Percentiles rank a stretch among this genome's conserved stretches.
phyloP scores from a whole-genome alignment of 805 yeast species.

The Torulaspora quercuum region DNA sequence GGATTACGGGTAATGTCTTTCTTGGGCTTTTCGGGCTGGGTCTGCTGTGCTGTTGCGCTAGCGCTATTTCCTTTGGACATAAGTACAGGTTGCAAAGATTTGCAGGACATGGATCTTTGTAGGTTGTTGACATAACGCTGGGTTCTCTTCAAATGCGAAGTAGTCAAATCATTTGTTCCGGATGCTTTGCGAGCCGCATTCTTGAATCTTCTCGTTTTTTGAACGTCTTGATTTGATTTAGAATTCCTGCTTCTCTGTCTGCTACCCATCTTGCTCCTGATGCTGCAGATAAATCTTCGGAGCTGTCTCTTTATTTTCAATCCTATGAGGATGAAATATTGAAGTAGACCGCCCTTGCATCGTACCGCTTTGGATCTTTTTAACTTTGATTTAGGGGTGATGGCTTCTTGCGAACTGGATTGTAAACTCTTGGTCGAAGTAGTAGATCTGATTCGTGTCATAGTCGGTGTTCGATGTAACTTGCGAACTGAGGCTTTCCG shows the following conservation, averaged over 20 bases:
- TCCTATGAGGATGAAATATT: slow-evolving; percentile 32
- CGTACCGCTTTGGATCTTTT: slow-evolving; percentile 37
- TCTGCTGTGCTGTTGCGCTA: not conserved
- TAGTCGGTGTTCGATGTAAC: slow-evolving; percentile 17
- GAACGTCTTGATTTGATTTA: too few relatives aligned
- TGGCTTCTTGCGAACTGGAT: slow-evolving; percentile 2
- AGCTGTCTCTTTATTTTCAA: slow-evolving; percentile 25
- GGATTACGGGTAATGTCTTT: slow-evolving; percentile 7
- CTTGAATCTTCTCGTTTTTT: slow-evolving; percentile 1
- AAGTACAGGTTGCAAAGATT: slow-evolving; percentile 22
- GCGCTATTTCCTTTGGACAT: slow-evolving; percentile 6
- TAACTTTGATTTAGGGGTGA: slow-evolving; percentile 6
- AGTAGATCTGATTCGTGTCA: slow-evolving; percentile 16
- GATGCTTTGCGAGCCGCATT: slow-evolving; percentile 10
- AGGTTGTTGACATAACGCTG: slow-evolving; percentile 33
- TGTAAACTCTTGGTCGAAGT: slow-evolving; percentile 8
- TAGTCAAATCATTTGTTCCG: slow-evolving; percentile 20
- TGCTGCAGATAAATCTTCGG: slow-evolving; percentile 29
- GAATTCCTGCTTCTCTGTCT: not conserved
- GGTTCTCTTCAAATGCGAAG: slow-evolving; percentile 31
- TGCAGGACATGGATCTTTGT: slow-evolving; percentile 28
- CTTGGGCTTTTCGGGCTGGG: slow-evolving; percentile 1
- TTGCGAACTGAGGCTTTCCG: slow-evolving; percentile 3
- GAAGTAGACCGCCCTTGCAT: slow-evolving; percentile 40
- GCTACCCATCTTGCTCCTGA: slow-evolving; percentile 24